Percentiles rank a stretch among this genome's conserved stretches.
phyloP scores from a whole-genome alignment of 331 rosid species.

The Saraca asoca region DNA sequence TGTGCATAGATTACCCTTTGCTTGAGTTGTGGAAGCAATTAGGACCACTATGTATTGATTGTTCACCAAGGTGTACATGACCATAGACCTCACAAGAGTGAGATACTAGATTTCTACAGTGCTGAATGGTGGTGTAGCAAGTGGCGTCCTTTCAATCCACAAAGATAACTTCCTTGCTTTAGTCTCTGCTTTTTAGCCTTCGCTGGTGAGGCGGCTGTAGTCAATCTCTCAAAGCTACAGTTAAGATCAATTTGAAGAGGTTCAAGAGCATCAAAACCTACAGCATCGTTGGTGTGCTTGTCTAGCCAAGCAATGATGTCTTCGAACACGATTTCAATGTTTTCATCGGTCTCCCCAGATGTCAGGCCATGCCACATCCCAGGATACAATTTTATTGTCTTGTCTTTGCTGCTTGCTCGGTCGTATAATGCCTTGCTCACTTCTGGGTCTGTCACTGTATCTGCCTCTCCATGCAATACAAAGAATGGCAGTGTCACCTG shows the following conservation, averaged over 20 bases:
- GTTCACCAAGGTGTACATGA: neutral
- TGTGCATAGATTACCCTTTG: too few relatives aligned
- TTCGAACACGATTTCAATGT: slow-evolving; percentile 61
- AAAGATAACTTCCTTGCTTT: slow-evolving; percentile 48
- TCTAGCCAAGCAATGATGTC: slow-evolving; percentile 78
- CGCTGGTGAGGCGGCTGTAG: slow-evolving; percentile 20
- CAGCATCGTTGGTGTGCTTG: slow-evolving; percentile 38
- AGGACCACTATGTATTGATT: neutral
- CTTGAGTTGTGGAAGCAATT: neutral
- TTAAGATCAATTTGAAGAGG: slow-evolving; percentile 26
- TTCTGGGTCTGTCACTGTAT: slow-evolving; percentile 83
- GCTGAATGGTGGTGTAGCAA: slow-evolving; percentile 50
- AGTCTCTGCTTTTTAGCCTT: slow-evolving; percentile 7
- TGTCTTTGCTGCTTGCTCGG: slow-evolving; percentile 72
- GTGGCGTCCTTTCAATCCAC: slow-evolving; percentile 62
- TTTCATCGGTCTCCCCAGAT: slow-evolving; percentile 83
- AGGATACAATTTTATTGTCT: slow-evolving; percentile 69
- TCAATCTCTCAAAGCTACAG: slow-evolving; percentile 30
- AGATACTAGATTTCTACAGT: slow-evolving; percentile 31
- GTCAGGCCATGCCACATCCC: slow-evolving; percentile 95
- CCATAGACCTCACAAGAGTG: neutral
- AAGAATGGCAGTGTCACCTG: slow-evolving; percentile 79
- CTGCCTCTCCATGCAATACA: slow-evolving; percentile 89
- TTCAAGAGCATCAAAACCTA: slow-evolving; percentile 17
- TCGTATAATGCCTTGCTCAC: slow-evolving; percentile 74